These are phyloP conservation scores for Trapa bicornis DNA, from an alignment of 345 rosid genomes.

Conservation along the genomic window DNA sequence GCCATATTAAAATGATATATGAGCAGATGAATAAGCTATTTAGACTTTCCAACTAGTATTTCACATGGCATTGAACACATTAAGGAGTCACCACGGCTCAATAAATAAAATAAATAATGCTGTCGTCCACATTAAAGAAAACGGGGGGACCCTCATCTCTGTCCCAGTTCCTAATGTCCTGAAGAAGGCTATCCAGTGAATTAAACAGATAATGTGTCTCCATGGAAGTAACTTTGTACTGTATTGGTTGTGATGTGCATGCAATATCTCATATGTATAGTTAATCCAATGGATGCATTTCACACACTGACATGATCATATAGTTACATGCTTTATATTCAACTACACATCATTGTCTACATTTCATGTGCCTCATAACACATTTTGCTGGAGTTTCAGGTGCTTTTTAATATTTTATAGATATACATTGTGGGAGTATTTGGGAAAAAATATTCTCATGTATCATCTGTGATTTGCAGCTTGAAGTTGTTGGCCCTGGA, in stretches of 20 bases:
- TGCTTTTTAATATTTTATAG: neutral
- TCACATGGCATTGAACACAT: neutral
- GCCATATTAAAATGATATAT: neutral
- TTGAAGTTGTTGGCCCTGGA: conserved; percentile 89
- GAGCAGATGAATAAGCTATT: neutral
- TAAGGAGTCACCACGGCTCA: neutral
- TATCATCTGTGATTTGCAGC: conserved; percentile 24
- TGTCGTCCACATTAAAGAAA: too few relatives aligned
- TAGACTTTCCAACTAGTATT: neutral
- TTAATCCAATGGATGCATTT: neutral
- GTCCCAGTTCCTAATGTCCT: too few relatives aligned
- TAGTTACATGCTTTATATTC: neutral
- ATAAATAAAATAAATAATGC: too few relatives aligned
- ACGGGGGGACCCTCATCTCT: too few relatives aligned
- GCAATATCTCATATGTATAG: neutral
- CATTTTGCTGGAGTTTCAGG: too few relatives aligned
- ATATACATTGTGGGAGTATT: neutral
- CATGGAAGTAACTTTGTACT: neutral
- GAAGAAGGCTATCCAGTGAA: too few relatives aligned
- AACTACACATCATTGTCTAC: neutral
- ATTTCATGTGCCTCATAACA: too few relatives aligned
- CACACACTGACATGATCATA: neutral
- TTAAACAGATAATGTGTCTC: too few relatives aligned
- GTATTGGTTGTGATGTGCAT: neutral
- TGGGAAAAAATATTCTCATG: neutral